These are phyloP conservation scores for Talinum fruticosum DNA, from an alignment of 148 eudicot species.

Conservation along the genomic window DNA sequence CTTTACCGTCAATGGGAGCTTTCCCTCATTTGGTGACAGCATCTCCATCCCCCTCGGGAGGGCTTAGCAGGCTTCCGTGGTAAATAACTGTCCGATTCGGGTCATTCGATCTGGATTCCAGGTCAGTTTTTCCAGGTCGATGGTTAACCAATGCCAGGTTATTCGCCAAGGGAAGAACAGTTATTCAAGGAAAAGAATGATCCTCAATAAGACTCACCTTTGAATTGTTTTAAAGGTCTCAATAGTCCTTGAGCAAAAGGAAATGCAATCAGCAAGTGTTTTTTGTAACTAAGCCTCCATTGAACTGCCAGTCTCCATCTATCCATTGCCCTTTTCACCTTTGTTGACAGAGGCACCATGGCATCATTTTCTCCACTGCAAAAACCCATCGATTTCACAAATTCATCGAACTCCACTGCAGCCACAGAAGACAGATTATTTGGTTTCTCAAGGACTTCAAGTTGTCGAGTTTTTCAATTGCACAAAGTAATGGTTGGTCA, in stretches of 20 bases:
- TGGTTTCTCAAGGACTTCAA: constrained; percentile 18
- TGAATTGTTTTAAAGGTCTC: constrained; percentile 2
- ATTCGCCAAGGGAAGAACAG: not conserved
- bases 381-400: constrained; percentile 36
- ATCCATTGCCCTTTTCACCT: constrained; percentile 35
- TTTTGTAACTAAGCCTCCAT: constrained; percentile 78
- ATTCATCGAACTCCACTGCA: constrained; percentile 41
- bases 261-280: constrained; percentile 50
- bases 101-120: no score
- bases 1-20: no score
- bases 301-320: constrained; percentile 74
- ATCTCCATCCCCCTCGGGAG: no score
- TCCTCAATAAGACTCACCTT: not conserved
- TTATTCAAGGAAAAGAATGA: not conserved
- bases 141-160: not conserved
- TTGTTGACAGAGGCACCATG: constrained; percentile 14
- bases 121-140: no score
- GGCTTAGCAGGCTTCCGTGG: no score
- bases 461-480: constrained; percentile 43
- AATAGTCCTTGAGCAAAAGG: constrained; percentile 42
- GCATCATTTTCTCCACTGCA: constrained; percentile 20
- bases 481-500: constrained; percentile 40
- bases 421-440: constrained; percentile 22
- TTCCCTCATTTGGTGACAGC: no score
- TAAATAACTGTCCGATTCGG: no score